Evolutionary conservation across 768 basidiomycete species (phyloP), one percentile per base, ranked within the genome.

Genomic region (Leccinum pellstonianum): DNA sequence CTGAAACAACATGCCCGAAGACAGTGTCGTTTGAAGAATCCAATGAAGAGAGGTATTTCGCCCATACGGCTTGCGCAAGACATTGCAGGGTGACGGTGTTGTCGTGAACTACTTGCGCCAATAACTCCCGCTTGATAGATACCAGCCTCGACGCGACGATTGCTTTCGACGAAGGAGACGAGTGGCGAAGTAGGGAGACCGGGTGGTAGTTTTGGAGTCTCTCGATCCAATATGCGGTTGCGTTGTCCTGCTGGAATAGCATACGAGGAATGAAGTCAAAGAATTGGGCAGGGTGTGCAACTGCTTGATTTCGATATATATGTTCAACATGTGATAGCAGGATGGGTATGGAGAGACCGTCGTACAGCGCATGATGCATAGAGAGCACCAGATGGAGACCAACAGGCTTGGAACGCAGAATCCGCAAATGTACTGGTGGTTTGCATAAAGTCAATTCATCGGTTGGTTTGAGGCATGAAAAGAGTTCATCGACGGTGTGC

Each of bases 301-400:
- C 62, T 29, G 41, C 61, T 43, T 33, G 55, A 21, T 66, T 66
- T 29, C 51, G 55, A 58, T 81, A 81, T 9, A 73, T 52, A 15
- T 56, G 51, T 47, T 75, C 65, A 2, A 81, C 68, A 27, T 66
- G 55, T 11, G 70, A 59, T 12, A 80, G 60, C 7, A 82, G 69
- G 27, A 65, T 69, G n/a, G 66, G 67, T 17, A 81, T 62, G 11
- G 81, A 79, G 27, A 77, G 50, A 11, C 81, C 81, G 58, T 82
- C 81, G 57, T 82, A 82, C 19, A 81, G 59, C 3, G 80, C 79
- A 62, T 82, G 81, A 62, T 82, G 81, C 70, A 81, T 73, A 43
- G 75, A 72, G 3, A 82, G 60, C 12, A 79, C 74, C 5, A 82
- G 66, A 35, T 56, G 53, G 41, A 56, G 51, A 37, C 50, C 35